Conservation (phyloP, 2,329 filamentous ascomycete genomes). For the Apiospora kogelbergensis region DNA sequence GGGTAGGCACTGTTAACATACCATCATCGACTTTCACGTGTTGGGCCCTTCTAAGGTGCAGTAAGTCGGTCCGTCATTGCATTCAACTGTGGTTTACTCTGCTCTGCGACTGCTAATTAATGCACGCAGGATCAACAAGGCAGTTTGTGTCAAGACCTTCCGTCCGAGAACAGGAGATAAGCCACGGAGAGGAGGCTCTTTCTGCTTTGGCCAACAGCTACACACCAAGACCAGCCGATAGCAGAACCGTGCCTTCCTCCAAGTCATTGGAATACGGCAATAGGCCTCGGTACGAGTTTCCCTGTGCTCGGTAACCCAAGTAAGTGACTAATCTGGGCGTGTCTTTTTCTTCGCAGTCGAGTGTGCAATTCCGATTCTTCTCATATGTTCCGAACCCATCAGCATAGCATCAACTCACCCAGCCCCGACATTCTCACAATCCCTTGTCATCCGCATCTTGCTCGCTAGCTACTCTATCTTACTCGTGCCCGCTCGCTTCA, state of each 20-base stretch:
- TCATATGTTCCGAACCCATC: neutral
- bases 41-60: neutral
- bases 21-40: neutral
- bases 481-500: constrained; percentile 56
- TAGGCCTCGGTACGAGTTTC: neutral
- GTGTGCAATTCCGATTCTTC: neutral
- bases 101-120: neutral
- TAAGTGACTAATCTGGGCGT: neutral
- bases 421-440: constrained; percentile 37
- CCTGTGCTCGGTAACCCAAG: neutral
- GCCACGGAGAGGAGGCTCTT: neutral
- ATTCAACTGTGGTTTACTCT: neutral
- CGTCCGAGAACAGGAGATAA: neutral
- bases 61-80: constrained; percentile 3
- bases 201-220: neutral
- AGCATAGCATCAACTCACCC: constrained; percentile 48
- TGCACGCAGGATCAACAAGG: neutral
- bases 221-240: neutral
- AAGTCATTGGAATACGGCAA: neutral
- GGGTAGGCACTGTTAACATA: neutral
- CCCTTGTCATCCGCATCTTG: constrained; percentile 54
- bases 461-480: constrained; percentile 61
- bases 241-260: neutral
- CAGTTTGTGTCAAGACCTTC: neutral
- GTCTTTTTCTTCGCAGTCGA: neutral